Evolutionary conservation across 202 grass and related monocot species (phyloP), one percentile per base, ranked within the genome.

Genomic region (Panicum hallii): DNA sequence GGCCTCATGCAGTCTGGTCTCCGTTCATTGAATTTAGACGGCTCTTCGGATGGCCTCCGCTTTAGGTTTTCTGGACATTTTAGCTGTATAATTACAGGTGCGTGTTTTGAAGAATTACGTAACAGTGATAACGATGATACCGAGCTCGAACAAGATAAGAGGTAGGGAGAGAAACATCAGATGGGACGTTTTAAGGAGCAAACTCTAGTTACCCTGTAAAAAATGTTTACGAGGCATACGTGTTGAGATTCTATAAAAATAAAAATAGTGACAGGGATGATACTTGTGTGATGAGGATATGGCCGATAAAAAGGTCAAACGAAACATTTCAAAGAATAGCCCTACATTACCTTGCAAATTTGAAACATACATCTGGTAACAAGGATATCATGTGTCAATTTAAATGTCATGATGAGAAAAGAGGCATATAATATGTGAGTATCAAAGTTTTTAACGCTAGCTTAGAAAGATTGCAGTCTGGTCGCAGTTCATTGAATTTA

Each of bases 1-100:
- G 74, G 60, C 79, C 62, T 60, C 75, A 53, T 87, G 69, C 70
- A 20, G 50, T 2, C 5, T 75, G 7, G 14, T 34, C 50, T 83
- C 2, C 47, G 84, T 83, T 83, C 88, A 90, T 79, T 90, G 88
- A 83, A 90, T 40, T 52, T 83, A 22, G 88, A 79, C 84, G 50
- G 40, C 20, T 79, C 49, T 13, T 48, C 38, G 60, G 49, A 36
- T 58, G 49, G 63, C 58, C 67, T 53, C 32, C 54, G 38, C 69
- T 80, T 79, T 66, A 4, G 55, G 55, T 40, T 43, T 40, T 73
- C 26, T n/a, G 28, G 54, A 72, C 23, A 12, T 44, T 72, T 50
- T 75, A 34, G 13, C 6, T 30, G 20, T 43, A 82, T 6, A 58
- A 40, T 57, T 80, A 46, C 38, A 53, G 55, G 38, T 74, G 23